Conservation (phyloP, 2,329 filamentous ascomycete genomes). For the Meredithiella fracta region DNA sequence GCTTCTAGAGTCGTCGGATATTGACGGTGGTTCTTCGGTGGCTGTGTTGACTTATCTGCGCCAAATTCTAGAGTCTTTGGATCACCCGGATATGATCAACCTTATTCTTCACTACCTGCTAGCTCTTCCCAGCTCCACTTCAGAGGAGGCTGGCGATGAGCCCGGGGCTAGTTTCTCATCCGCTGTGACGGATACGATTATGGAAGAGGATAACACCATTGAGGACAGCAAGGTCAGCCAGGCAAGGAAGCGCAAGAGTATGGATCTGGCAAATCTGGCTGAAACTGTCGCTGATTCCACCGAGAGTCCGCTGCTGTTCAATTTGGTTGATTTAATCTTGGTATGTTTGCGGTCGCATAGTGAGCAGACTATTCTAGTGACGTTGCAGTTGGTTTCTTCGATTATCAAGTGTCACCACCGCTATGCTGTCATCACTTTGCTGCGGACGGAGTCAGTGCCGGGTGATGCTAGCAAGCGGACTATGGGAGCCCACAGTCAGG, state of each 20-base stretch:
- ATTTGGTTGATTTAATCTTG: constrained; percentile 76
- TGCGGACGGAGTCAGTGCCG: constrained; percentile 45
- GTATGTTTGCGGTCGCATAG: constrained; percentile 73
- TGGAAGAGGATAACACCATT: constrained; percentile 2
- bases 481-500: constrained; percentile 56
- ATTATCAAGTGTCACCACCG: constrained; percentile 76
- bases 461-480: constrained; percentile 44
- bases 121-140: constrained; percentile 40
- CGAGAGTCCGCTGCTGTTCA: constrained; percentile 74
- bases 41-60: constrained; percentile 88
- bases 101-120: constrained; percentile 86
- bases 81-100: constrained; percentile 87
- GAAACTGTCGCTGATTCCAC: constrained; percentile 39
- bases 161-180: not conserved
- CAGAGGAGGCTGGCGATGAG: constrained; percentile 25
- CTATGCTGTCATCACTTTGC: constrained; percentile 63
- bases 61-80: constrained; percentile 75
- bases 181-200: not conserved
- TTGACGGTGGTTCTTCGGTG: constrained; percentile 90
- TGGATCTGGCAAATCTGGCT: constrained; percentile 68
- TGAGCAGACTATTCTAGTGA: constrained; percentile 76
- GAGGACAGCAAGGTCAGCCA: constrained; percentile 40
- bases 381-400: constrained; percentile 70
- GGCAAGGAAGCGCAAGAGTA: constrained; percentile 68
- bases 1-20: constrained; percentile 86